Evolutionary conservation across 306 rosid species (phyloP).

Genomic region (Pyrus communis): DNA sequence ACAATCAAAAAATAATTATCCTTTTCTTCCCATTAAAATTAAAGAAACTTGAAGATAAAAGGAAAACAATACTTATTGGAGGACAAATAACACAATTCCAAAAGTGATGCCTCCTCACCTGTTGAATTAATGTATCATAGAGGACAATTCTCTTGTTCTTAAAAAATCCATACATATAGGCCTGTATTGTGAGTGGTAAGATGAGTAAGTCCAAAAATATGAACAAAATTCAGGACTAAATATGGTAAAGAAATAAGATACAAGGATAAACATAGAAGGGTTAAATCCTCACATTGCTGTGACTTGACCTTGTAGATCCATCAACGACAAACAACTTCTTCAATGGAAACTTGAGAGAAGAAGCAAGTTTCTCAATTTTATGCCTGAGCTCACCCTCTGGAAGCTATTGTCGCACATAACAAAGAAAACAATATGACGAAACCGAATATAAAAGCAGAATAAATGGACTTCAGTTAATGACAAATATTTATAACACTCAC

Average conservation of each 20-base stretch:
- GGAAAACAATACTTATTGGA: not conserved
- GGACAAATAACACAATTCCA: not conserved
- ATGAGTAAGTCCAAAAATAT: constrained; percentile 9
- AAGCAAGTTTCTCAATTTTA: constrained; percentile 87
- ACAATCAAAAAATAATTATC: not conserved
- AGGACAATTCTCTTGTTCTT: constrained; percentile 96
- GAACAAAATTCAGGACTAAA: not conserved
- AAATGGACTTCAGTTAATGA: not conserved
- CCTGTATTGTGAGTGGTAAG: constrained; percentile 47
- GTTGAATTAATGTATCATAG: constrained; percentile 94
- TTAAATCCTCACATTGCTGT: constrained; percentile 81
- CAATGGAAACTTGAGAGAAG: constrained; percentile 82
- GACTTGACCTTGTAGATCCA: constrained; percentile 98
- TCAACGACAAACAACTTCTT: constrained; percentile 92
- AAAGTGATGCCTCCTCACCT: constrained; percentile 39
- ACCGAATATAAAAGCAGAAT: not conserved
- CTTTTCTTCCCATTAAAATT: not conserved
- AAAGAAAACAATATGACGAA: constrained; percentile 11
- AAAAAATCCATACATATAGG: constrained; percentile 98
- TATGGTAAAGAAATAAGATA: not conserved
- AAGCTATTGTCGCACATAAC: constrained; percentile 52
- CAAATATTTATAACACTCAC: constrained; percentile 42
- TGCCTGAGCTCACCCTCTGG: constrained; percentile 83
- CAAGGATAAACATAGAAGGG: constrained; percentile 4
- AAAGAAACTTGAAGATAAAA: not conserved